These are phyloP conservation scores for Linnemannia zychae DNA, from an alignment of 192 early-diverging fungal genomes.

Conservation along the genomic window DNA sequence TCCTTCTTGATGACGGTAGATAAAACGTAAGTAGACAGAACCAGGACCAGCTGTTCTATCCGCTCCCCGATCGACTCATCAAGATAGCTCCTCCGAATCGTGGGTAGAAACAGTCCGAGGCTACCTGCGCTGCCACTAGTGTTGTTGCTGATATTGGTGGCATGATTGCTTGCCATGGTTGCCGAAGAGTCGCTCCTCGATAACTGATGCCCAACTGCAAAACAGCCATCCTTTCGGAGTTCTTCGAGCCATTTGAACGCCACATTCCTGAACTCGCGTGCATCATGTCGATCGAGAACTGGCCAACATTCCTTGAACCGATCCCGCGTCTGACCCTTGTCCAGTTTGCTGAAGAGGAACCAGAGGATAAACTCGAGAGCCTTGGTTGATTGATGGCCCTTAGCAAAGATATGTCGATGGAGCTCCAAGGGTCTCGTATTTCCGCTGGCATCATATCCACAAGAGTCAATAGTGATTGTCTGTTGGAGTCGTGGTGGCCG, in stretches of 20 bases:
- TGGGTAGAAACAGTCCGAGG: slow-evolving; percentile 36
- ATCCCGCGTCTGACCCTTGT: slow-evolving; percentile 53
- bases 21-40: slow-evolving; percentile 43
- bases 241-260: slow-evolving; percentile 73
- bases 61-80: slow-evolving; percentile 51
- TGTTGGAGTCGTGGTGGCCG: slow-evolving; percentile 9
- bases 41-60: slow-evolving; percentile 40
- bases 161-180: neutral
- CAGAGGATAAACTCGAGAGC: slow-evolving; percentile 70
- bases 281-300: slow-evolving; percentile 64
- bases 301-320: slow-evolving; percentile 69
- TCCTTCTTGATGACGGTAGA: slow-evolving; percentile 11
- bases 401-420: slow-evolving; percentile 64
- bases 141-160: neutral
- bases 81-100: slow-evolving; percentile 47
- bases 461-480: slow-evolving; percentile 16
- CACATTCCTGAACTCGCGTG: slow-evolving; percentile 68
- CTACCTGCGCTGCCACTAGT: neutral
- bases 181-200: neutral
- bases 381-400: slow-evolving; percentile 66
- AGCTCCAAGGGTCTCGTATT: slow-evolving; percentile 51
- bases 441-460: slow-evolving; percentile 1
- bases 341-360: slow-evolving; percentile 64
- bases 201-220: slow-evolving; percentile 33
- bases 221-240: slow-evolving; percentile 60